phyloP scores from a whole-genome alignment of 163 green algal species.

The Chlorella variabilis region DNA sequence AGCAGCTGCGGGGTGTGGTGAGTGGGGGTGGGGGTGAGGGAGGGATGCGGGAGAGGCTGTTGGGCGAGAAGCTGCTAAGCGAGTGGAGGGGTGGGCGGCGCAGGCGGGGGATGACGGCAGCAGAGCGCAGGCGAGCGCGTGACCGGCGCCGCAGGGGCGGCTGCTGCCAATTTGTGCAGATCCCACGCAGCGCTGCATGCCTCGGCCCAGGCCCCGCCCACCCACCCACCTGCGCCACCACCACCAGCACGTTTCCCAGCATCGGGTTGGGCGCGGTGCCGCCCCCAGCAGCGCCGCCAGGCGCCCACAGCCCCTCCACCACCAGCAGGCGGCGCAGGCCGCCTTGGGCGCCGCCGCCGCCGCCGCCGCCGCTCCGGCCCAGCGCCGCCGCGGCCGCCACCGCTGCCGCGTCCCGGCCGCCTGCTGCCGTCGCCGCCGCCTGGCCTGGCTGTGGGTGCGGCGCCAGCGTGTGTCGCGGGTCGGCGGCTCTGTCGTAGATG shows the following conservation, averaged over 20 bases:
- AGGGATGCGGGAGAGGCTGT: background rate
- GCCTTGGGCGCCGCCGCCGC: too few species aligned
- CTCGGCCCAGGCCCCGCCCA: too few species aligned
- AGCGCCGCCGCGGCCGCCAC: background rate
- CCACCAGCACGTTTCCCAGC: conserved; percentile 82
- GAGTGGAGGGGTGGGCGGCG: too few species aligned
- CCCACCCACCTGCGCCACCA: conserved; percentile 57
- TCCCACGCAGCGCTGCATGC: too few species aligned
- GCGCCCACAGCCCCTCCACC: background rate
- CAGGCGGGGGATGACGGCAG: too few species aligned
- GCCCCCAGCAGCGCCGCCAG: too few species aligned
- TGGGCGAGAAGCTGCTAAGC: background rate
- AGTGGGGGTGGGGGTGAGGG: background rate
- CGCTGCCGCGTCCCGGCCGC: background rate
- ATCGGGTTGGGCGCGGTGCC: conserved; percentile 57
- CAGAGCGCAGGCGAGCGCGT: background rate
- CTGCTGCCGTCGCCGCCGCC: background rate
- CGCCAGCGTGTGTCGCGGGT: background rate
- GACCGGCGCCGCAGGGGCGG: too few species aligned
- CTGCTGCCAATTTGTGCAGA: too few species aligned
- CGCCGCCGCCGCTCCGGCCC: background rate
- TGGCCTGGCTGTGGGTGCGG: background rate
- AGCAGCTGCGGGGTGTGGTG: conserved; percentile 56
- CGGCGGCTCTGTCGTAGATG: conserved; percentile 50
- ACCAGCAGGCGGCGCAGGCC: conserved; percentile 15